Percentiles rank a stretch among this genome's conserved stretches.
phyloP scores from a whole-genome alignment of 2,329 filamentous ascomycete species.

The Colletotrichum sp. region DNA sequence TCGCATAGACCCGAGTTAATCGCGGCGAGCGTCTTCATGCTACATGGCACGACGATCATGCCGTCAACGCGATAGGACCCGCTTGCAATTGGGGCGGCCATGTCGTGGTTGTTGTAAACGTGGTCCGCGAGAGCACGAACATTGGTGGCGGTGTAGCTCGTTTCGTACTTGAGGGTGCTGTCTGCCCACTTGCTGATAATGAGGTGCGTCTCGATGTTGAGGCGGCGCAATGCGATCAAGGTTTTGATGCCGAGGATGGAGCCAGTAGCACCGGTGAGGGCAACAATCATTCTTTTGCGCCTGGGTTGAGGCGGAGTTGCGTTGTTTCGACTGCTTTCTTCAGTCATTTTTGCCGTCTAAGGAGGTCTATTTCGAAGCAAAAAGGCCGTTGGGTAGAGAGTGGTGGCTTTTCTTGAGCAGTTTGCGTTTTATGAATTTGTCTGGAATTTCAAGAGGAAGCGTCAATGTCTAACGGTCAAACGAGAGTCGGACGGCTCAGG shows the following conservation, averaged over 20 bases:
- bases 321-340: background rate
- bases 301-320: background rate
- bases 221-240: slow-evolving; percentile 40
- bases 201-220: slow-evolving; percentile 51
- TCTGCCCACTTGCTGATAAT: slow-evolving; percentile 54
- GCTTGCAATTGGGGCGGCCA: slow-evolving; percentile 48
- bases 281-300: slow-evolving; percentile 36
- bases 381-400: background rate
- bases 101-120: slow-evolving; percentile 38
- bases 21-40: slow-evolving; percentile 52
- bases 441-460: background rate
- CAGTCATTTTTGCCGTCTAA: background rate
- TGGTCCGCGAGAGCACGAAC: background rate
- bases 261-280: slow-evolving; percentile 55
- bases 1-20: slow-evolving; percentile 46
- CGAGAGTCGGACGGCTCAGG: background rate
- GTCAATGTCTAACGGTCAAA: background rate
- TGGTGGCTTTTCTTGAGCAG: background rate
- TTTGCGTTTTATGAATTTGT: background rate
- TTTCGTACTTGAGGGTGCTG: slow-evolving; percentile 51
- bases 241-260: slow-evolving; percentile 45
- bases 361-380: background rate
- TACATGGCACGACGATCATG: slow-evolving; percentile 54
- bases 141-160: background rate
- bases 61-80: slow-evolving; percentile 47